Evolutionary conservation across 805 yeast genomes (phyloP).

Genomic region (Zygoascus flipseniorum): DNA sequence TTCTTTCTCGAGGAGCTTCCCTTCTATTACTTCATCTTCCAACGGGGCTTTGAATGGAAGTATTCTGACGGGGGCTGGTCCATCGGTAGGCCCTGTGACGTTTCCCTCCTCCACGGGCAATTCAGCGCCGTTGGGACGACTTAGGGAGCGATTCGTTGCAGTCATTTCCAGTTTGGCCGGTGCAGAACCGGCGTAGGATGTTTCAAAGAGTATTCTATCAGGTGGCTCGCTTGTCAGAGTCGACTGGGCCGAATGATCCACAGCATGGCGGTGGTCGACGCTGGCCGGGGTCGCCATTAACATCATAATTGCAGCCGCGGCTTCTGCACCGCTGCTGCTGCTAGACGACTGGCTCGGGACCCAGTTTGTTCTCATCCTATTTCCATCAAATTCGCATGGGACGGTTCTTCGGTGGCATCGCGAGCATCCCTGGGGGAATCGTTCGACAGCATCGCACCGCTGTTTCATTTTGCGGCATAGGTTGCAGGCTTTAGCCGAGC

Average conservation of each 20-base stretch:
- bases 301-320: conserved; percentile 3
- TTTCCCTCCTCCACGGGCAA: background rate
- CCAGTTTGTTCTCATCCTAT: background rate
- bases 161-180: too few relatives aligned
- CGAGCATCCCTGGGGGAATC: conserved; percentile 11
- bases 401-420: conserved; percentile 6
- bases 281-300: conserved; percentile 1
- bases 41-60: background rate
- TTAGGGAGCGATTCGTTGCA: background rate
- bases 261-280: background rate
- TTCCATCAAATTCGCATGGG: conserved; percentile 5
- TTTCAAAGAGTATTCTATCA: background rate
- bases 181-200: background rate
- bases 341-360: background rate
- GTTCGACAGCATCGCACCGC: conserved; percentile 12
- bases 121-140: background rate
- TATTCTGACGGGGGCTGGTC: background rate
- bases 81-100: background rate
- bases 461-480: conserved; percentile 12
- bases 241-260: background rate
- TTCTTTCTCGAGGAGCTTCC: background rate
- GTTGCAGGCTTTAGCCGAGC: conserved; percentile 13
- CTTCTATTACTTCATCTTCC: conserved; percentile 1
- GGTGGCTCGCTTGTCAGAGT: background rate
- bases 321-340: conserved; percentile 1